phyloP scores from a whole-genome alignment of 1,284 basidiomycete species.

The Trametes hirsuta region DNA sequence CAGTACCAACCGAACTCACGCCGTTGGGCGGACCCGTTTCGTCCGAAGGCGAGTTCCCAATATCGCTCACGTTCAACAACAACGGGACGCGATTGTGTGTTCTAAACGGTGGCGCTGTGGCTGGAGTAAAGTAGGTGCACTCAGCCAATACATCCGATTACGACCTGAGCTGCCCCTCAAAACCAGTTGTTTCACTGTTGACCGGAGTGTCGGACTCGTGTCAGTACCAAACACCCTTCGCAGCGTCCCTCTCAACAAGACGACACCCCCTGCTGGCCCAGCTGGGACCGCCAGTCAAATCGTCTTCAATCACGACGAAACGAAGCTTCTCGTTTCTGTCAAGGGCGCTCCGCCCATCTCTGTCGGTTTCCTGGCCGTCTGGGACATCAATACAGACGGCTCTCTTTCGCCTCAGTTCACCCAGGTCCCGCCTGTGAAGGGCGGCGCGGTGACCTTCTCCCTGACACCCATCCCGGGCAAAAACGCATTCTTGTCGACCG shows the following conservation, averaged over 20 bases:
- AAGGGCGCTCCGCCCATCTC: slow-evolving; percentile 49
- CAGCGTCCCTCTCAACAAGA: slow-evolving; percentile 47
- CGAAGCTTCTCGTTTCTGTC: slow-evolving; percentile 47
- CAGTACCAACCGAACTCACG: slow-evolving; percentile 40
- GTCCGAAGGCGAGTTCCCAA: slow-evolving; percentile 50
- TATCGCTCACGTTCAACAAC: slow-evolving; percentile 48
- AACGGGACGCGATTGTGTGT: slow-evolving; percentile 45
- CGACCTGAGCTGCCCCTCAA: neutral
- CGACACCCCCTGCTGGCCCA: slow-evolving; percentile 43
- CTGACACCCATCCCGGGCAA: slow-evolving; percentile 49
- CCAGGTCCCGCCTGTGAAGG: slow-evolving; percentile 37
- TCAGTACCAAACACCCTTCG: slow-evolving; percentile 45
- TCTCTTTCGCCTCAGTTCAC: slow-evolving; percentile 46
- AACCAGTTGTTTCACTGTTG: slow-evolving; percentile 46
- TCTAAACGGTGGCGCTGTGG: slow-evolving; percentile 49
- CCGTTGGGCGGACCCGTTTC: slow-evolving; percentile 45
- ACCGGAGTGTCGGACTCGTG: slow-evolving; percentile 42
- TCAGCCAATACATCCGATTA: neutral
- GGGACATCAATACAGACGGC: slow-evolving; percentile 45
- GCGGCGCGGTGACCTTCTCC: slow-evolving; percentile 49
- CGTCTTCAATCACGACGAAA: slow-evolving; percentile 47
- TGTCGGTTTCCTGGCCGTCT: slow-evolving; percentile 49
- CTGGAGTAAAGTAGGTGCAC: slow-evolving; percentile 45
- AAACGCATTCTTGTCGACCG: slow-evolving; percentile 49
- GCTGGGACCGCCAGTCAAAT: slow-evolving; percentile 46